These are phyloP conservation scores for Coniferiporia weirii DNA, from an alignment of 1,284 basidiomycete genomes.

Conservation along the genomic window DNA sequence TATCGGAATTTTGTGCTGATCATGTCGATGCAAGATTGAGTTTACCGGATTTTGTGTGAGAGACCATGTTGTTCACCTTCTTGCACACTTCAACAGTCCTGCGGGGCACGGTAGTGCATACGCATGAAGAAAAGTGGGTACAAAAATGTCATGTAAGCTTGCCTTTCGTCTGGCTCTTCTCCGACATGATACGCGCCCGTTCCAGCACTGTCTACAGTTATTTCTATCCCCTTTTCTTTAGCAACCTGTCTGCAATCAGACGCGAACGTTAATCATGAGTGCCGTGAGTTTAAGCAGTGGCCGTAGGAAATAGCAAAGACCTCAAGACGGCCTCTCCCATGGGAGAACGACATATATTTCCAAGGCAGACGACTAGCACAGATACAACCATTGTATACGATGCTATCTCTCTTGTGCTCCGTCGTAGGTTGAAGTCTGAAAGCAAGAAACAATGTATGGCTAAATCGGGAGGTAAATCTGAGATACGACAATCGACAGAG, in stretches of 20 bases:
- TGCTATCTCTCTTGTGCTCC: neutral
- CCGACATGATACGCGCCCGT: slow-evolving; percentile 69
- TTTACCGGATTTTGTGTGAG: neutral
- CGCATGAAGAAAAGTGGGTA: neutral
- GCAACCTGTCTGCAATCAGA: slow-evolving; percentile 40
- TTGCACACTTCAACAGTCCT: slow-evolving; percentile 59
- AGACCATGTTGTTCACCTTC: slow-evolving; percentile 40
- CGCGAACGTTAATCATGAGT: neutral
- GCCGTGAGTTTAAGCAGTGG: no score
- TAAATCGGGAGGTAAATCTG: no score
- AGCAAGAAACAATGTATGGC: no score
- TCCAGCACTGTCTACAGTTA: slow-evolving; percentile 67
- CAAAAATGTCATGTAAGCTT: neutral
- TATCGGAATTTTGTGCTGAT: slow-evolving; percentile 57
- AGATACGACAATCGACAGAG: no score
- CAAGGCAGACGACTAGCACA: slow-evolving; percentile 70
- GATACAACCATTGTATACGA: slow-evolving; percentile 22
- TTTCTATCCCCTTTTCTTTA: slow-evolving; percentile 53
- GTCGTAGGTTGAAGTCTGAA: neutral
- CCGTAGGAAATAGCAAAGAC: neutral
- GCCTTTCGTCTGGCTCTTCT: slow-evolving; percentile 68
- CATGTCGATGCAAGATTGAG: neutral
- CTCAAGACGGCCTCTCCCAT: slow-evolving; percentile 75
- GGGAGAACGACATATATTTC: slow-evolving; percentile 75
- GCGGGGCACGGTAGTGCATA: neutral